Base-by-base conservation (phyloP, 2,329 filamentous ascomycete species). In the Fusarium xyrophilum region DNA sequence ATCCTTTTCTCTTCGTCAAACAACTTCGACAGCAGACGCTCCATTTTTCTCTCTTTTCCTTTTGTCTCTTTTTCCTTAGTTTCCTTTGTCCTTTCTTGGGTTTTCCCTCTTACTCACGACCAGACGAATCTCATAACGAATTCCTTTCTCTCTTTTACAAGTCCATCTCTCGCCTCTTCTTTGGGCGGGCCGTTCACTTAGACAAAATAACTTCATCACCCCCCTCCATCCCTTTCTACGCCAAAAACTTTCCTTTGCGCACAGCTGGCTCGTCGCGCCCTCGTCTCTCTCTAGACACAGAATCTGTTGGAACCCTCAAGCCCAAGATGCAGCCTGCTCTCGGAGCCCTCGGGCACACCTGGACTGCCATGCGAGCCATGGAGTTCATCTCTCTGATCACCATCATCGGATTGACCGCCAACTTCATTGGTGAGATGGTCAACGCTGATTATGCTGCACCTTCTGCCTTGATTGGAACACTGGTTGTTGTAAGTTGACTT, bases 361-460 rank as follows among this genome's bases (percentile, higher is more conserved):
- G 96, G 82, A 88, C 92, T 61, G 82, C 88, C 70, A 86, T 91
- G 70, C 90, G 94, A 48, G 84, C 85, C 60, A 84, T 94, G 70
- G 89, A 96, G 77, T 84, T 88, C 63, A 80, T 91, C 67, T 88
- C 87, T 28, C 89, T 97, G 75, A 83, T 96, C 60, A 83, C 89
- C 61, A 88, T 96, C 70, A 90, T 97, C 69, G 93, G 93, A 46
- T 87, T 97, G 77, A 89, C 89, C 1, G 88, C 91, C 74, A 93
- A 94, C 79, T 96, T 97, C 79, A 89, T 97, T 74, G 85, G 89
- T 27, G 85, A 92, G 72, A 93, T 96, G 76, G 87, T 93, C 44
- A 81, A 83, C 43, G 86, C 84, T 25, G 85, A 89, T 67, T 86
- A 89, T 57, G 83, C 86, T 32, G 88, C 91, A 0, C 92, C 93